Evolutionary conservation across 305 asterid genomes (phyloP).

Genomic region (Fraxinus albicans): DNA sequence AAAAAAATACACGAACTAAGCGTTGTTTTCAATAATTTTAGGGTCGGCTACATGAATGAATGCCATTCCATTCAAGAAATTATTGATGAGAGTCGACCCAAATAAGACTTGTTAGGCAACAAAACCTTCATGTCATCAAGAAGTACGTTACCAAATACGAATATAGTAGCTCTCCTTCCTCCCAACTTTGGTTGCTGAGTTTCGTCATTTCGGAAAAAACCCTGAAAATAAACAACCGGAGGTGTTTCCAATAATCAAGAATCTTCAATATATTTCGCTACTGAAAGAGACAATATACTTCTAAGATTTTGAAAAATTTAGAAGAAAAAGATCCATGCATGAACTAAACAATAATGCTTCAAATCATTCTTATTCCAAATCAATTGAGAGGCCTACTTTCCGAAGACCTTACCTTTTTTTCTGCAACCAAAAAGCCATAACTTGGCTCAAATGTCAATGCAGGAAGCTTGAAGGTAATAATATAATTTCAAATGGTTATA

Average conservation of each 20-base stretch:
- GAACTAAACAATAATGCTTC: background rate
- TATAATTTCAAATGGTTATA: conserved; percentile 15
- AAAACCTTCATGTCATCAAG: background rate
- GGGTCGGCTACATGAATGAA: background rate
- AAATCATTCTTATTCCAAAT: background rate
- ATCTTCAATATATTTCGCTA: background rate
- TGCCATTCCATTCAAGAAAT: background rate
- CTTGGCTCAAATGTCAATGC: background rate
- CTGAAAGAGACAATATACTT: too few species aligned
- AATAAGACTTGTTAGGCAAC: background rate
- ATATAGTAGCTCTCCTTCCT: conserved; percentile 55
- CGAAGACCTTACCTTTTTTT: conserved; percentile 22
- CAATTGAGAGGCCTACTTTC: background rate
- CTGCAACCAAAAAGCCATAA: background rate
- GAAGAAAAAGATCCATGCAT: background rate
- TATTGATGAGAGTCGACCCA: background rate
- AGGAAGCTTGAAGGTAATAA: conserved; percentile 7
- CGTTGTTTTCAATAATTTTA: background rate
- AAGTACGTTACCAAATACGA: conserved; percentile 47
- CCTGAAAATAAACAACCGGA: conserved; percentile 31
- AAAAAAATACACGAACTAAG: background rate
- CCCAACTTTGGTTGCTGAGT: conserved; percentile 39
- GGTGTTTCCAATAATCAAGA: background rate
- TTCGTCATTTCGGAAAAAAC: conserved; percentile 32
- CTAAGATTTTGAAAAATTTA: too few species aligned